Evolutionary conservation across 225 moss, liverwort and hornwort genomes (phyloP).

Genomic region (Asterella californica): DNA sequence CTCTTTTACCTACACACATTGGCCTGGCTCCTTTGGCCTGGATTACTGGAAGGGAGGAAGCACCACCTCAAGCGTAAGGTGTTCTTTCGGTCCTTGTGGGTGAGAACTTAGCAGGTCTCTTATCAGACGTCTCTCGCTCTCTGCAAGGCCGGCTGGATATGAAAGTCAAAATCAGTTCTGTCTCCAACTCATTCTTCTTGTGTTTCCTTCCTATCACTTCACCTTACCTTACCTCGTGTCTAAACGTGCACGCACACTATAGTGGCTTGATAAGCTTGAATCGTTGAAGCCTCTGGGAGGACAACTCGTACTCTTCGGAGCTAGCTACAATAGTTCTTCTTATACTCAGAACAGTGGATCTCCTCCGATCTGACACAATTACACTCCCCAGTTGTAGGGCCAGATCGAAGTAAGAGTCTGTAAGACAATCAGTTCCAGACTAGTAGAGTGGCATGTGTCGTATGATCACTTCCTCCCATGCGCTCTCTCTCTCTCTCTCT

Average conservation of each 20-base stretch:
- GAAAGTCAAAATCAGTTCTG: background rate
- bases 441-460: background rate
- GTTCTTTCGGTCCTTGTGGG: background rate
- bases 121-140: background rate
- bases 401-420: background rate
- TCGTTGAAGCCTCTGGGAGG: background rate
- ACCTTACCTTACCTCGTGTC: background rate
- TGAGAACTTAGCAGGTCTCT: background rate
- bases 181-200: background rate
- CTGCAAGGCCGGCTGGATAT: background rate
- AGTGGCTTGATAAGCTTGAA: background rate
- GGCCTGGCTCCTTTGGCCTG: background rate
- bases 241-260: too few relatives aligned
- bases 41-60: background rate
- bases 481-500: background rate
- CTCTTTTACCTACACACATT: background rate
- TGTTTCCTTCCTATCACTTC: background rate
- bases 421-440: background rate
- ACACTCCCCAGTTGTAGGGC: background rate
- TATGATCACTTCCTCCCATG: too few relatives aligned
- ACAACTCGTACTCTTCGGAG: background rate
- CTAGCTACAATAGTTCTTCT: background rate
- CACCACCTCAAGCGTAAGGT: background rate
- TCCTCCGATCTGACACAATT: background rate
- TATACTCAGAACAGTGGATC: background rate